Percentiles rank a stretch among this genome's conserved stretches.
These are phyloP conservation scores for Aspergillus indologenus DNA, from an alignment of 495 filamentous ascomycete genomes.

Conservation along the genomic window DNA sequence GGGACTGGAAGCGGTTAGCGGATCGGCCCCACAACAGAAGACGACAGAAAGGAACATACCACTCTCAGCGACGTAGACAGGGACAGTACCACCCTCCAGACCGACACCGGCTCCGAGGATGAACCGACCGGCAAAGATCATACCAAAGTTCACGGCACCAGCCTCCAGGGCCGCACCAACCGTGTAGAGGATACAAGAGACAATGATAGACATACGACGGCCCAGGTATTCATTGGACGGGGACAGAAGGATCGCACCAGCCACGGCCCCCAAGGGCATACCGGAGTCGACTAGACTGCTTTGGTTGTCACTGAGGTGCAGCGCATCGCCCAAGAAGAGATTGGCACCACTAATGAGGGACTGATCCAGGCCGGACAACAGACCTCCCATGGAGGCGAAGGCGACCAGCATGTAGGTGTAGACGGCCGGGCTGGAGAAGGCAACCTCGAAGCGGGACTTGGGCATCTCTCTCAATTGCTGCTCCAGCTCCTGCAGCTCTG, in stretches of 20 bases:
- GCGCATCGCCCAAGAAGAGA: constrained; percentile 49
- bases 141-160: constrained; percentile 55
- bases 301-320: constrained; percentile 42
- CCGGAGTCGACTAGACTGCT: constrained; percentile 55
- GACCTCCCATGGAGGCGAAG: constrained; percentile 60
- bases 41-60: constrained; percentile 26
- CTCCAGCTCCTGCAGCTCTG: constrained; percentile 35
- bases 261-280: constrained; percentile 60
- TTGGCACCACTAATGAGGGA: constrained; percentile 60
- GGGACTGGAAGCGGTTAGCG: constrained; percentile 35
- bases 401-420: constrained; percentile 61
- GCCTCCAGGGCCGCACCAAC: constrained; percentile 58
- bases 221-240: constrained; percentile 58
- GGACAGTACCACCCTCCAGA: constrained; percentile 59
- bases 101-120: constrained; percentile 60
- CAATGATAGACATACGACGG: constrained; percentile 56
- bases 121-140: constrained; percentile 59
- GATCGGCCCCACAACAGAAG: not conserved
- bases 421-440: constrained; percentile 33
- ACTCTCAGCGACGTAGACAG: constrained; percentile 52
- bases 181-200: constrained; percentile 56
- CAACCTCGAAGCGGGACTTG: constrained; percentile 19
- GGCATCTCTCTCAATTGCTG: constrained; percentile 27
- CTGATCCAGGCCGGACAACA: constrained; percentile 61
- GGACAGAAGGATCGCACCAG: constrained; percentile 55